A percentile compares a stretch with the other conserved stretches of the same genome.
These are phyloP conservation scores for Alternaria postmessia DNA, from an alignment of 2,329 filamentous ascomycete species.

Conservation along the genomic window DNA sequence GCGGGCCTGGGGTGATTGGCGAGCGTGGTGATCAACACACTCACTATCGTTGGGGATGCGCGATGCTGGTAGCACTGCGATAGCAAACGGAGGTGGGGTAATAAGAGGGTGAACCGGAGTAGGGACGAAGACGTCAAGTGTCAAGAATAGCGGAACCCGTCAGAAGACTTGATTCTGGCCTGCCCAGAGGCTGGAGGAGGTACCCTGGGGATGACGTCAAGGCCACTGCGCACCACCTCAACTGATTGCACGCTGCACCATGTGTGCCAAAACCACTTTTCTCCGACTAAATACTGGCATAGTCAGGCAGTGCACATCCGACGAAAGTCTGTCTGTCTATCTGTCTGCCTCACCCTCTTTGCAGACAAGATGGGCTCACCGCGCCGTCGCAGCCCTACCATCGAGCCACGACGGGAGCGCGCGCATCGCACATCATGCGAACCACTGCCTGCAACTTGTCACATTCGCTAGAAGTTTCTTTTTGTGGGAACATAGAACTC, in stretches of 20 bases:
- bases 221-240: slow-evolving; percentile 2
- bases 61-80: slow-evolving; percentile 9
- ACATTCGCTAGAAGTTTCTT: slow-evolving; percentile 14
- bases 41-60: slow-evolving; percentile 12
- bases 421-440: slow-evolving; percentile 23
- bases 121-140: slow-evolving; percentile 22
- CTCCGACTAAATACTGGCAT: slow-evolving; percentile 8
- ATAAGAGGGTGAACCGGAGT: slow-evolving; percentile 22
- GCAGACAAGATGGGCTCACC: slow-evolving; percentile 8
- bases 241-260: slow-evolving; percentile 3
- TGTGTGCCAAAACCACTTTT: background rate
- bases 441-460: slow-evolving; percentile 20
- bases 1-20: slow-evolving; percentile 23
- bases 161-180: slow-evolving; percentile 23
- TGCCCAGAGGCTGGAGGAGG: slow-evolving; percentile 14
- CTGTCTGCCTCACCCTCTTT: slow-evolving; percentile 10
- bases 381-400: slow-evolving; percentile 20
- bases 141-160: slow-evolving; percentile 20
- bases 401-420: slow-evolving; percentile 9
- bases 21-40: slow-evolving; percentile 23
- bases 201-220: slow-evolving; percentile 14
- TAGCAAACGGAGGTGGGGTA: slow-evolving; percentile 13
- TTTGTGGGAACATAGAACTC: slow-evolving; percentile 12
- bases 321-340: background rate
- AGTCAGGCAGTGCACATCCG: slow-evolving; percentile 7